Evolutionary conservation across 768 basidiomycete genomes (phyloP).

Genomic region (Boletellus ananas): DNA sequence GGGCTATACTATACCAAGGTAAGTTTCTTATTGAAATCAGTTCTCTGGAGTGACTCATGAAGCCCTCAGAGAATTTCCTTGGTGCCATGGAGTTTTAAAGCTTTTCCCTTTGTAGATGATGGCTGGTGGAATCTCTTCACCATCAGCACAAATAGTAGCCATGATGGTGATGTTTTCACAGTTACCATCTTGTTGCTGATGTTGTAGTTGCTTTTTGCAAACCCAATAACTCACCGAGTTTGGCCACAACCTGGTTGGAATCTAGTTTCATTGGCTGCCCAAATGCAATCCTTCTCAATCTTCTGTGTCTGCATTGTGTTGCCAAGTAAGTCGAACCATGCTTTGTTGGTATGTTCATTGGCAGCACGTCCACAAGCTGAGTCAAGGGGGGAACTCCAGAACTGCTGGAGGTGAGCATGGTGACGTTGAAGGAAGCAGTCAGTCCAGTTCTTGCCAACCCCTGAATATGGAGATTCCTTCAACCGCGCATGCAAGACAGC

Average conservation of each 20-base stretch:
- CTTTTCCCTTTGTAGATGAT: conserved; percentile 29
- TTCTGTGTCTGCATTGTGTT: conserved; percentile 9
- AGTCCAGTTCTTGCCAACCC: neutral
- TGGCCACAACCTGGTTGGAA: conserved; percentile 7
- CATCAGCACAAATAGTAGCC: conserved; percentile 41
- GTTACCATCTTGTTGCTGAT: conserved; percentile 20
- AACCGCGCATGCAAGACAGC: too few species aligned
- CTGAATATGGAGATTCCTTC: too few species aligned
- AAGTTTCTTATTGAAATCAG: too few species aligned
- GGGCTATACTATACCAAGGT: conserved; percentile 13
- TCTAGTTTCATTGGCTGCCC: conserved; percentile 18
- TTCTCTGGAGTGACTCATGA: too few species aligned
- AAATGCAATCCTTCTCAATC: conserved; percentile 8
- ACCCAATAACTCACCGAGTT: conserved; percentile 4
- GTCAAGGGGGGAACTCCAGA: neutral
- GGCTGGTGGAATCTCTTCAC: conserved; percentile 33
- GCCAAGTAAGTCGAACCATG: conserved; percentile 34
- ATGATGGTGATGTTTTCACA: conserved; percentile 28
- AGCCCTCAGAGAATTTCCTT: conserved; percentile 19
- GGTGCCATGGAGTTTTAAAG: conserved; percentile 22
- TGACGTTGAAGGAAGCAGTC: neutral
- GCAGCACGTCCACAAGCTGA: conserved; percentile 27
- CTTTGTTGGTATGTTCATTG: conserved; percentile 34
- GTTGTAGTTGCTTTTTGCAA: conserved; percentile 2
- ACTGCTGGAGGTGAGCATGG: neutral